A percentile compares a stretch with the other conserved stretches of the same genome.
phyloP scores from a whole-genome alignment of 768 basidiomycete species.

The Agaricus sinodeliciosus region DNA sequence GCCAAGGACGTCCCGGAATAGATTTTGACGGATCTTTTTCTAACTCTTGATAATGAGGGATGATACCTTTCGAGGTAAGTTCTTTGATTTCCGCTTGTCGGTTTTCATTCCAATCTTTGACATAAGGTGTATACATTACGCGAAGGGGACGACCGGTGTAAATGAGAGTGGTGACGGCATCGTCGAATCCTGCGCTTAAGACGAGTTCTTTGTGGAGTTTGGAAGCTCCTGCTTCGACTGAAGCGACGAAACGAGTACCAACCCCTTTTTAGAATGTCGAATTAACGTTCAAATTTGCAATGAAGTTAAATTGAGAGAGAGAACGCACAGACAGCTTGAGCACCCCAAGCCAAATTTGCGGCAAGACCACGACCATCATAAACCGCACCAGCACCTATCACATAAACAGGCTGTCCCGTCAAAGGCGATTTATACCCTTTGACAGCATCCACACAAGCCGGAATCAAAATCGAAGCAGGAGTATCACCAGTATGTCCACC shows the following conservation, averaged over 20 bases:
- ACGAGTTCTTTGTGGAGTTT: conserved; percentile 80
- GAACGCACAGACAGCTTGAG: conserved; percentile 30
- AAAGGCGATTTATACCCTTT: conserved; percentile 73
- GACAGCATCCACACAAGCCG: conserved; percentile 82
- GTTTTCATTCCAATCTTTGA: conserved; percentile 77
- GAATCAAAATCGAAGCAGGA: conserved; percentile 81
- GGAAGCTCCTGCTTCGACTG: conserved; percentile 74
- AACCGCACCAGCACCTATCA: conserved; percentile 88
- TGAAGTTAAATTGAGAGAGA: too few relatives aligned
- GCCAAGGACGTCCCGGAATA: conserved; percentile 58
- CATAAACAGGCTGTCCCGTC: conserved; percentile 78
- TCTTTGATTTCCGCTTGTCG: conserved; percentile 76
- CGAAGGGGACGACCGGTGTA: conserved; percentile 87
- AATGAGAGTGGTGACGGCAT: conserved; percentile 79
- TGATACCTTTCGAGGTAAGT: conserved; percentile 75
- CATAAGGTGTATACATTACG: conserved; percentile 78
- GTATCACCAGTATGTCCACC: conserved; percentile 86
- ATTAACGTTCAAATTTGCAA: too few relatives aligned
- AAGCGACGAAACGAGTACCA: conserved; percentile 83
- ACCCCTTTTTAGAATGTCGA: too few relatives aligned
- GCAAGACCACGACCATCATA: conserved; percentile 85
- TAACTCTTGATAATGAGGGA: conserved; percentile 68
- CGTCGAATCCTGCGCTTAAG: conserved; percentile 65
- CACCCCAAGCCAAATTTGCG: conserved; percentile 85
- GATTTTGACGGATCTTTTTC: conserved; percentile 80